phyloP scores from a whole-genome alignment of 2,329 filamentous ascomycete genomes.

The Ophiocordyceps camponoti-saundersi region DNA sequence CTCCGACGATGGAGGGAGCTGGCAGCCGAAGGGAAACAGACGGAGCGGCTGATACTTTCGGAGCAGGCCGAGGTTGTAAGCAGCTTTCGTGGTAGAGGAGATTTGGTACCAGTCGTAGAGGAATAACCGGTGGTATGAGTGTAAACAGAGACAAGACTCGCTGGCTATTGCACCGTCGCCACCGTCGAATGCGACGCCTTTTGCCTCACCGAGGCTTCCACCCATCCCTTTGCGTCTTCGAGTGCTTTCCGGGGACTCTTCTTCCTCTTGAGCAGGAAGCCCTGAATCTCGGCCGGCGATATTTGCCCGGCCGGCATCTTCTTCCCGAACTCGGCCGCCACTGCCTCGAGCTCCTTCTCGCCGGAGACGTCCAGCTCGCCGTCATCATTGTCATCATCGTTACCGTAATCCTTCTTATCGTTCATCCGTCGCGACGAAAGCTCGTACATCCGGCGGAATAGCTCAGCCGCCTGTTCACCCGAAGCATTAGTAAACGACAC shows the following conservation, averaged over 20 bases:
- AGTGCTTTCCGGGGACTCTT: conserved; percentile 38
- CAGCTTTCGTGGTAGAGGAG: too few species aligned
- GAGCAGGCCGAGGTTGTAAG: too few species aligned
- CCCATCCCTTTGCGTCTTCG: conserved; percentile 34
- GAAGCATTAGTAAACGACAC: conserved; percentile 46
- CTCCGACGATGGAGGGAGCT: too few species aligned
- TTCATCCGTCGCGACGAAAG: conserved; percentile 8
- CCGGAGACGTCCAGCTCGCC: conserved; percentile 12
- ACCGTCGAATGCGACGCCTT: conserved; percentile 32
- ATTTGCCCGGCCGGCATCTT: conserved; percentile 35
- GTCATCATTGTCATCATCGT: neutral
- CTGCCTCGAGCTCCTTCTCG: conserved; percentile 20
- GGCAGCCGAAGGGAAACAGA: too few species aligned
- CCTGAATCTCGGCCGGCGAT: conserved; percentile 46
- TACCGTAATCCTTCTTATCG: too few species aligned
- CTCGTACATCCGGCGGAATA: conserved; percentile 47
- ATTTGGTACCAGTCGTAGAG: too few species aligned
- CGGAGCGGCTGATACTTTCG: too few species aligned
- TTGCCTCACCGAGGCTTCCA: conserved; percentile 30
- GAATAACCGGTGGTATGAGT: too few species aligned
- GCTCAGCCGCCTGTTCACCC: conserved; percentile 32
- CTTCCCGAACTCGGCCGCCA: conserved; percentile 32
- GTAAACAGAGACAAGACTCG: too few species aligned
- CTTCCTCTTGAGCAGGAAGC: conserved; percentile 46
- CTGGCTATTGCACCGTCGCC: conserved; percentile 21